phyloP scores from a whole-genome alignment of 140 eudicot species.

The Erigeron philadelphicus region DNA sequence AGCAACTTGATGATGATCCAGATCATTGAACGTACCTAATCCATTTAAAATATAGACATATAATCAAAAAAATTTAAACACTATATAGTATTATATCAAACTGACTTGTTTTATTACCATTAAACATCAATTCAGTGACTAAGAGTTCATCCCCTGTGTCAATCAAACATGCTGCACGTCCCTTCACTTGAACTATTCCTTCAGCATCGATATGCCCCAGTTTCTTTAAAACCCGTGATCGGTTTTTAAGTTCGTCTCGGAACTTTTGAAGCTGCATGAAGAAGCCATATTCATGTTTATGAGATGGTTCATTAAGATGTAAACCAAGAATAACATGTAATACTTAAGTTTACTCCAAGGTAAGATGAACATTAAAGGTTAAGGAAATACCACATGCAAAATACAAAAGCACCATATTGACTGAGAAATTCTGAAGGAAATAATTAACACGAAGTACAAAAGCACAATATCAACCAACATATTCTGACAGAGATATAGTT shows the following conservation, averaged over 20 bases:
- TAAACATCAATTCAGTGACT: conserved; percentile 94
- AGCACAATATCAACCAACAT: background rate
- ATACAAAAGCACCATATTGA: background rate
- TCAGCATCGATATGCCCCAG: conserved; percentile 93
- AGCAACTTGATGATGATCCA: conserved; percentile 95
- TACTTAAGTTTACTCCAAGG: conserved; percentile 13
- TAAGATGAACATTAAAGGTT: background rate
- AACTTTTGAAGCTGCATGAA: conserved; percentile 85
- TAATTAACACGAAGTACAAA: background rate
- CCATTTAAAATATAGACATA: background rate
- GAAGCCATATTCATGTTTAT: background rate
- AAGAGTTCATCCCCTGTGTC: conserved; percentile 99
- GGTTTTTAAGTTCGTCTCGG: conserved; percentile 90
- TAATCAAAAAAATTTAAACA: conserved; percentile 19
- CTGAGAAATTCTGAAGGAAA: background rate
- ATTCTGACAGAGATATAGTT: background rate
- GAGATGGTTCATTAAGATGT: background rate
- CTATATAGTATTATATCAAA: conserved; percentile 7
- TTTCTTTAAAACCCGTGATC: conserved; percentile 84
- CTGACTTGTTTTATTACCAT: conserved; percentile 44
- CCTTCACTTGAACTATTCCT: conserved; percentile 89
- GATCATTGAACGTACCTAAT: conserved; percentile 90
- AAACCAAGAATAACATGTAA: background rate
- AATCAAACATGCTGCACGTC: conserved; percentile 88
- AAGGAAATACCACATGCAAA: background rate